Evolutionary conservation across 176 grass and related monocot species (phyloP), one percentile per base, ranked within the genome.

Genomic region (Carex pumila): DNA sequence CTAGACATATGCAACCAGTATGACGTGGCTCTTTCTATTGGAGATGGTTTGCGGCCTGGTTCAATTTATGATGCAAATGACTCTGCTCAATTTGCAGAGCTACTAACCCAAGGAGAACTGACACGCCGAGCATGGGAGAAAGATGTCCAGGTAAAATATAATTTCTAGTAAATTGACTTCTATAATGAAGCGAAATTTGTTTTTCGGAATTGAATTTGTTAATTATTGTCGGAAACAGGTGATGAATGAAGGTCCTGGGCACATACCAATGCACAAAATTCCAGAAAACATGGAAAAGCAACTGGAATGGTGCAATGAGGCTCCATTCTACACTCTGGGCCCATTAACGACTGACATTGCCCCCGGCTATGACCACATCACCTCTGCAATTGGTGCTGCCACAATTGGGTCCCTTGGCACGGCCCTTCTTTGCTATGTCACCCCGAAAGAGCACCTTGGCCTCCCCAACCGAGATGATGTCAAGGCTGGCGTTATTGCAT

Each of bases 11-110:
- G 95, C 87, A 95, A 95, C 82, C 92, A 98, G 60, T 98, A 98
- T 88, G 95, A 98, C 85, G 86, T 95, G 50, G 83, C 95, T 77
- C 76, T 98, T 71, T 98, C 95, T 14, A 98, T 98, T 85, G 95
- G 95, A 65, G 95, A 98, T 79, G 95, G 95, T 60, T 82, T 98
- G 65, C 91, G 95, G 67, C 92, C 95, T 34, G 95, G 92, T 86
- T 98, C 95, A 61, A 95, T 98, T 86, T 98, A 95, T 88, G 95
- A 98, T 93, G 95, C 95, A 19, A 98, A 98, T 89, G 95, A 98
- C 47, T 93, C 89, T 85, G 95, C 95, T 70, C 95, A 98, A 84
- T 98, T 98, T 93, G 92, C 95, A 43, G 95, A 98, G 71, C 76
- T 98, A 6, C 61, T 98, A 75, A 98, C 95, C 61, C 95, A 98